Evolutionary conservation across 371 early-diverging fungal species (phyloP), one percentile per base, ranked within the genome.

Genomic region (Mucor circinelloides): DNA sequence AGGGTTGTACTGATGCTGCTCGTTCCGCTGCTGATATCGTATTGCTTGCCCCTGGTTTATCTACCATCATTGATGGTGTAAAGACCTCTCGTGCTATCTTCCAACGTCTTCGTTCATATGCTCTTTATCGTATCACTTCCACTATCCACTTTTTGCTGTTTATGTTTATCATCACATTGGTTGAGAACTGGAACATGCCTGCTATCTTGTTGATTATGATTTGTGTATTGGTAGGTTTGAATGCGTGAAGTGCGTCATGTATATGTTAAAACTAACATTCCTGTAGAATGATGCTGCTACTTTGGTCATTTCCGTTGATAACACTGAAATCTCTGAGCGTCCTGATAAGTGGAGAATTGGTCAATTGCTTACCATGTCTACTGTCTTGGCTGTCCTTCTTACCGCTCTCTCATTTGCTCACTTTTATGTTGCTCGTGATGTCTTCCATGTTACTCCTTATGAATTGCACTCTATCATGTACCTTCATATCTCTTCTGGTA

Each of bases 1-100:
- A 91, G 54, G 92, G 92, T 31, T 92, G 93, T 73, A 95, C 97
- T 12, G 98, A 97, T 77, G 96, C 96, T n/a, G 95, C 96, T 34
- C 91, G 97, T 31, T 91, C 94, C n/a, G 97, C 97, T 31, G 91
- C 96, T 46, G 97, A 97, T 77, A 96, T 97, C 79, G 95, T 97
- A 6, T 80, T 97, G 67, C 77, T 94, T 46, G 94, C 93, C 28
- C 89, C 93, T 13, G 95, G 96, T 58, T 86, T 97, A 32, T 89
- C 91, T 40, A 94, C 96, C 0, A 97, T 97, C 69, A 90, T 92
- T 55, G 93, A 94, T 73, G 96, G 95, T 59, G 85, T 95, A 68
- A 75, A 82, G 60, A 85, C 92, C 9, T 93, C 94, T 48, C 91
- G 96, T 70, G 92, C 93, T 40, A 96, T 96, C 66, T 96, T 96